Percentiles rank a stretch among this genome's conserved stretches.
Evolutionary conservation across 768 basidiomycete genomes (phyloP).

Genomic region (Suillus spraguei): DNA sequence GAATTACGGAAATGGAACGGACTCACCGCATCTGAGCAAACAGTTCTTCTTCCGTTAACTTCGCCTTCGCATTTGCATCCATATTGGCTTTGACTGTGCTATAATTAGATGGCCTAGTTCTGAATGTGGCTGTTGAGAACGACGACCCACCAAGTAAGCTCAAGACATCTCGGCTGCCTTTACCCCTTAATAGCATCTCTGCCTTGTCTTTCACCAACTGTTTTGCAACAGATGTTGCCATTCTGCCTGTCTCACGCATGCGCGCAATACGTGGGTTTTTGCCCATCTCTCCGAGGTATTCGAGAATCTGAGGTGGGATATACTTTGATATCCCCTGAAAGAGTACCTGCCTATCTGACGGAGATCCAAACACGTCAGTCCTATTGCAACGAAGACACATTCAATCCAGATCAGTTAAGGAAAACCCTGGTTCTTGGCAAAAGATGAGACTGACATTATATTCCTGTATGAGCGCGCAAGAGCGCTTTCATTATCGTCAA

Average conservation of each 20-base stretch:
- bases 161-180: conserved; percentile 15
- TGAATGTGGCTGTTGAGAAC: neutral
- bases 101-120: neutral
- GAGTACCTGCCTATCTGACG: conserved; percentile 27
- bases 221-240: conserved; percentile 9
- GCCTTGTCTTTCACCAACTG: conserved; percentile 19
- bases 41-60: conserved; percentile 20
- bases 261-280: conserved; percentile 20
- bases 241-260: conserved; percentile 4
- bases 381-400: conserved; percentile 6
- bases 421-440: neutral
- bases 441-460: conserved; percentile 8
- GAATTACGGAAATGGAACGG: neutral
- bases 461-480: conserved; percentile 14
- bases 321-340: conserved; percentile 32
- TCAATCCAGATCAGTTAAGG: neutral
- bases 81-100: conserved; percentile 31
- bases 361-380: conserved; percentile 13
- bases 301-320: conserved; percentile 35
- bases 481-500: conserved; percentile 22
- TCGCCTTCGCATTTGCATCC: conserved; percentile 27
- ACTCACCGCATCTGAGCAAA: conserved; percentile 23
- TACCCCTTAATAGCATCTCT: conserved; percentile 11
- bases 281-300: conserved; percentile 35
- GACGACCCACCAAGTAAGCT: conserved; percentile 41